A percentile compares a stretch with the other conserved stretches of the same genome.
phyloP scores from a whole-genome alignment of 2,329 filamentous ascomycete genomes.

The Beauveria caledonica region DNA sequence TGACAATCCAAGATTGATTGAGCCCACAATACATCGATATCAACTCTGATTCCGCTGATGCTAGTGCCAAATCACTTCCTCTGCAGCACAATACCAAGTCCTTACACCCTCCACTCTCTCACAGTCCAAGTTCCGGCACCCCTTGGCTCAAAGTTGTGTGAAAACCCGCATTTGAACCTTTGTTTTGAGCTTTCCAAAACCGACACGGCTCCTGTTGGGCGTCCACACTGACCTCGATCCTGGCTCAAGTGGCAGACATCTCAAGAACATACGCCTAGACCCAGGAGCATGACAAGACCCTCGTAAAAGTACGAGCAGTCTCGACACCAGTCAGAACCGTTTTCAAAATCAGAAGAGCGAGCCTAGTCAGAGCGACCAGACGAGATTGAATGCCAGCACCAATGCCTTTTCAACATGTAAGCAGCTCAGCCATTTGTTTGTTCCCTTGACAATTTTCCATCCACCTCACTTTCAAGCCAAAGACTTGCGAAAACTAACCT shows the following conservation, averaged over 20 bases:
- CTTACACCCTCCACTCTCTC: neutral
- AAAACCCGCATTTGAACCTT: no score
- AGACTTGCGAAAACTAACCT: neutral
- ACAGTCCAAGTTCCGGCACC: no score
- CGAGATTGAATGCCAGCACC: neutral
- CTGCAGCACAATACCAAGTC: neutral
- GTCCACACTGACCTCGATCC: neutral
- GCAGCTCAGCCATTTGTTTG: neutral
- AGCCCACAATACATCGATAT: neutral
- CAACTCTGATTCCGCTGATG: neutral
- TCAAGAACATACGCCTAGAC: neutral
- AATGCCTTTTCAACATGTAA: slow-evolving; percentile 16
- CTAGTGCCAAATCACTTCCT: neutral
- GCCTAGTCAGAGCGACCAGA: neutral
- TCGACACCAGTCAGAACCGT: neutral
- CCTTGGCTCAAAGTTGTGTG: no score
- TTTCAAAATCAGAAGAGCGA: neutral
- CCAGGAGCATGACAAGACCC: neutral
- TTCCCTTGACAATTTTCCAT: no score
- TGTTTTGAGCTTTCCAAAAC: neutral
- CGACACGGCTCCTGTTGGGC: neutral
- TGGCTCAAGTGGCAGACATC: no score
- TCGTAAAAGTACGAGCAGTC: neutral
- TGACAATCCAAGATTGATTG: neutral
- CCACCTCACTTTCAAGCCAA: no score